Base-by-base conservation (phyloP, 768 basidiomycete species). In the Suillus plorans region DNA sequence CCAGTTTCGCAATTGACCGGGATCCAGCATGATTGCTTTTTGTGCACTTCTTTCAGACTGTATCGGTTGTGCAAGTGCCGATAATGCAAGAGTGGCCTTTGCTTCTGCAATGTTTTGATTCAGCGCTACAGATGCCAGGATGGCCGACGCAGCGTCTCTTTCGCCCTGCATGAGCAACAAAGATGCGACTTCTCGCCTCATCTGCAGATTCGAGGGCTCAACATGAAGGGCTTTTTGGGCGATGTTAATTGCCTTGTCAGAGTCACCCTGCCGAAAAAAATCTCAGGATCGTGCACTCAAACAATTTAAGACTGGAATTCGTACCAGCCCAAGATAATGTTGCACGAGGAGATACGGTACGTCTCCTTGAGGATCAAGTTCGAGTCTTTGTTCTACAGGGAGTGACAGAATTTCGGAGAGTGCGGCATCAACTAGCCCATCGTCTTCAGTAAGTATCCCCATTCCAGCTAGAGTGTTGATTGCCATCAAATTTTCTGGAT, bases 381-480 rank as follows among this genome's bases (percentile, higher is more conserved):
- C 76, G 55, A 82, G 80, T 62, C 89, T 82, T 67, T 85, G 81
- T 64, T 94, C 88, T 20, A 88, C 71, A 0, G 94, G 85, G 28
- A 95, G 79, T 0, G 85, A 79, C 22, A 89, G 80, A 20, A 97
- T 84, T 73, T 97, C 95, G 0, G 91, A 89, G 14, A 96, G 78
- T 0, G 94, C 91, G 1, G 95, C 95, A 73, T 96, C 93, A 31
- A 95, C 82, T 22, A 97, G 82, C 42, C 82, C 84, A 41, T 90
- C 88, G 69, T 97, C 95, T 41, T 82, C 81, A 4, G 89, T 89
- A 61, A 95, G 77, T 63, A 95, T 87, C 13, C 93, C 95, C 86
- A 97, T 94, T n/a, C 91, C 91, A 0, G 92, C 91, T 1, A 98
- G 84, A 0, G 89, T 84, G 55, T 90, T 92, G 74, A 97, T 91